phyloP scores from a whole-genome alignment of 2,329 filamentous ascomycete genomes.

The Fusarium sp. region DNA sequence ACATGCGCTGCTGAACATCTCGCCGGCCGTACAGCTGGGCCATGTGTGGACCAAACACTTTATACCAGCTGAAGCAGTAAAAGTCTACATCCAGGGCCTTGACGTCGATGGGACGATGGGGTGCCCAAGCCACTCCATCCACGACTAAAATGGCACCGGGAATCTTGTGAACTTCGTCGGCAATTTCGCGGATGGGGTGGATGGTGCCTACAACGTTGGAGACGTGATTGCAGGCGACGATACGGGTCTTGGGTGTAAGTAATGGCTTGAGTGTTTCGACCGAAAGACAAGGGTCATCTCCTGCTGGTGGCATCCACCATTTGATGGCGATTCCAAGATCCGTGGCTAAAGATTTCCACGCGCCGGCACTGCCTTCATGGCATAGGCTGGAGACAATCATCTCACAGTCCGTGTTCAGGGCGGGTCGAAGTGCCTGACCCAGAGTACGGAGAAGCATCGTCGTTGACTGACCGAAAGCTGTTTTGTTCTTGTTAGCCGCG shows the following conservation, averaged over 20 bases:
- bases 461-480: constrained; percentile 8
- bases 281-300: constrained; percentile 6
- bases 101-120: constrained; percentile 78
- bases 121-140: constrained; percentile 80
- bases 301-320: constrained; percentile 5
- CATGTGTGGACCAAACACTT: constrained; percentile 82
- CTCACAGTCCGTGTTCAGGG: background rate
- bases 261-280: constrained; percentile 7
- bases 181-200: background rate
- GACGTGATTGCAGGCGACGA: constrained; percentile 3
- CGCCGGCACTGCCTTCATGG: constrained; percentile 4
- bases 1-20: constrained; percentile 7
- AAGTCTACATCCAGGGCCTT: constrained; percentile 76
- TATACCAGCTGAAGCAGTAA: constrained; percentile 84
- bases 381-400: constrained; percentile 7
- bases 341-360: background rate
- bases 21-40: constrained; percentile 70
- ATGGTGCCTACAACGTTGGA: constrained; percentile 5
- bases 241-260: background rate
- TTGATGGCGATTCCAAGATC: constrained; percentile 7
- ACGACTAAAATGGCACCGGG: constrained; percentile 53
- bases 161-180: background rate
- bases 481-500: background rate
- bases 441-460: constrained; percentile 7
- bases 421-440: background rate